Conservation (phyloP, 2,329 filamentous ascomycete genomes). For the Claviceps monticola region DNA sequence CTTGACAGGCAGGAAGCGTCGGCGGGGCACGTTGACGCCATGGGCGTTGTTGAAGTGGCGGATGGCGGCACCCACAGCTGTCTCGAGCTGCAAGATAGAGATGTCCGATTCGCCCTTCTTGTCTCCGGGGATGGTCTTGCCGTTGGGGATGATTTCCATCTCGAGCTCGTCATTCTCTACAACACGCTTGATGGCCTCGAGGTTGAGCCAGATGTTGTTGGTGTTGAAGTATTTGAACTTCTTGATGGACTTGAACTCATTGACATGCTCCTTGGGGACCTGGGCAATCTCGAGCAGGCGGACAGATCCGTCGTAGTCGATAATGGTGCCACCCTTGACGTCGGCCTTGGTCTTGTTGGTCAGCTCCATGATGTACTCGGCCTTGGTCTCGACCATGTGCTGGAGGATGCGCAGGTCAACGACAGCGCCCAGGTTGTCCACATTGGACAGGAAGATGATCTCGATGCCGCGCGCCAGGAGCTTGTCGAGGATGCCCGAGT, state of each 20-base stretch:
- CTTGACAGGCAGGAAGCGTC: constrained; percentile 98
- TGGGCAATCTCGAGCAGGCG: constrained; percentile 97
- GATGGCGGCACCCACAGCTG: constrained; percentile 93
- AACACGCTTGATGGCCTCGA: constrained; percentile 93
- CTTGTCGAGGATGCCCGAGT: constrained; percentile 95
- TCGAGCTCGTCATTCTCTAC: constrained; percentile 96
- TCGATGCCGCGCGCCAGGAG: constrained; percentile 90
- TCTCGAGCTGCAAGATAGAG: constrained; percentile 96
- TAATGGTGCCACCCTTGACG: constrained; percentile 99
- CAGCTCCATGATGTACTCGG: constrained; percentile 99
- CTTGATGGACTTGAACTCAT: constrained; percentile 99
- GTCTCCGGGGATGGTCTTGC: constrained; percentile 94
- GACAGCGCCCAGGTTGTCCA: constrained; percentile 94
- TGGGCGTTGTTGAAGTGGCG: constrained; percentile 98
- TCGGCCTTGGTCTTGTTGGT: constrained; percentile 99
- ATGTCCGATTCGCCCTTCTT: constrained; percentile 99
- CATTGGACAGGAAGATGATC: constrained; percentile 97
- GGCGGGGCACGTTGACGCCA: constrained; percentile 94
- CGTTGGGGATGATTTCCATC: constrained; percentile 99
- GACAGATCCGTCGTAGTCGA: constrained; percentile 95
- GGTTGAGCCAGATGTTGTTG: constrained; percentile 99
- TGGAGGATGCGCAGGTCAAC: constrained; percentile 96
- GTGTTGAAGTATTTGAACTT: constrained; percentile 99
- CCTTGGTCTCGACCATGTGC: constrained; percentile 95
- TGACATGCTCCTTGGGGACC: constrained; percentile 98